These are phyloP conservation scores for Stentor coeruleus DNA, from an alignment of 73 alveolate genomes.

Conservation along the genomic window DNA sequence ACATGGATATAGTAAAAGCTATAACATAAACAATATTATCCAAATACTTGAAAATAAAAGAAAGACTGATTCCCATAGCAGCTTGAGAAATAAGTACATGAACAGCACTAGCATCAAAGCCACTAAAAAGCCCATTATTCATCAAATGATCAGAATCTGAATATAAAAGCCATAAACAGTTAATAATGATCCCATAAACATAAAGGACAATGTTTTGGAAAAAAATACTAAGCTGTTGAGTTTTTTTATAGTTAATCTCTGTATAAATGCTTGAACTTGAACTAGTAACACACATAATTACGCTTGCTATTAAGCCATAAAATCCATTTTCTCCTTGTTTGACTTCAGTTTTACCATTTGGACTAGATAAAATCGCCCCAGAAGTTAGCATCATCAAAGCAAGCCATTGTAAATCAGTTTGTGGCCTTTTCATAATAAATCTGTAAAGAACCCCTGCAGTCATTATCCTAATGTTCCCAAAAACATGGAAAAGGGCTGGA, in stretches of 20 bases:
- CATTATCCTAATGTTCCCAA: background rate
- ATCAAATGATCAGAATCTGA: background rate
- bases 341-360: background rate
- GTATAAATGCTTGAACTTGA: conserved; percentile 3
- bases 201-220: background rate
- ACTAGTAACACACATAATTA: background rate
- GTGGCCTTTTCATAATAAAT: background rate
- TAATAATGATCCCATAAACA: conserved; percentile 2
- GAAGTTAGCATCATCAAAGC: conserved; percentile 1
- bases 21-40: conserved; percentile 23
- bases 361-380: conserved; percentile 14
- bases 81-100: background rate
- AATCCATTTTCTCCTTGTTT: background rate
- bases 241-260: background rate
- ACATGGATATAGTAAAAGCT: background rate
- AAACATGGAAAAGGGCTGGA: conserved; percentile 20
- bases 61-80: background rate
- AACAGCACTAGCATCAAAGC: background rate
- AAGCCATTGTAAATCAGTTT: conserved; percentile 4
- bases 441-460: conserved; percentile 21
- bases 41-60: conserved; percentile 30
- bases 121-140: background rate
- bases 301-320: background rate
- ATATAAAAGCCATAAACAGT: background rate
- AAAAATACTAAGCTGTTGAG: conserved; percentile 9